Evolutionary conservation across 495 filamentous ascomycete species (phyloP), one percentile per base, ranked within the genome.

Genomic region (Hypomontagnella monticulosa): DNA sequence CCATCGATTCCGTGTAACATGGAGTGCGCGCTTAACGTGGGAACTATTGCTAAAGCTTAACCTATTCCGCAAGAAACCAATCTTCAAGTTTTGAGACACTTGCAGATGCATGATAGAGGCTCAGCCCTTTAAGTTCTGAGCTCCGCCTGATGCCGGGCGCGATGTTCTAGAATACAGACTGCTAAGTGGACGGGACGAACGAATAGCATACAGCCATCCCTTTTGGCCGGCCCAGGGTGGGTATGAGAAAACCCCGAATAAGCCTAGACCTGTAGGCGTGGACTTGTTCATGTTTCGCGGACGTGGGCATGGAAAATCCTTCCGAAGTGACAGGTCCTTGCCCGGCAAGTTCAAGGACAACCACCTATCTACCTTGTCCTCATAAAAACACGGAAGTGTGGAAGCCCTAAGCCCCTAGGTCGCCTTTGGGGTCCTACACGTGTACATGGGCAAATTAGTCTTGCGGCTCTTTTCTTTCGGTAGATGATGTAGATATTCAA

Each of bases 401-500:
- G 54, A 14, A 59, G 36, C 47, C 51, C 38, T 51, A 57, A n/a
- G 19, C 49, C 41, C 20, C 38, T 47, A 11, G 66, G 66, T 42
- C 38, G 49, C 43, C 37, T 47, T 62, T 38, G 54, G 48, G 59
- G 34, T 30, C 55, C 37, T 59, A 69, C 66, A 69, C 66, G 66
- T 69, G 66, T 69, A 59, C 38, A 38, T 47, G 23, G 41, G 23
- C 19, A 10, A 53, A 50, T 53, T 16, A 36, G 56, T 33, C 19
- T 32, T 69, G 66, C 60, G 66, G 66, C 66, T 69, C 55, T 61
- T 27, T 27, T 27, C 14, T 42, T 38, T 68, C 65, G 59, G 54
- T 63, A 53, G 46, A 38, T 40, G 30, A 34, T n/a, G 23, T 44
- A 38, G 37, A 46, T 20, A 44, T 38, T 53, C n/a, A 34, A 54